phyloP scores from a whole-genome alignment of 257 asterid genomes.

The Nicotiana otophora region DNA sequence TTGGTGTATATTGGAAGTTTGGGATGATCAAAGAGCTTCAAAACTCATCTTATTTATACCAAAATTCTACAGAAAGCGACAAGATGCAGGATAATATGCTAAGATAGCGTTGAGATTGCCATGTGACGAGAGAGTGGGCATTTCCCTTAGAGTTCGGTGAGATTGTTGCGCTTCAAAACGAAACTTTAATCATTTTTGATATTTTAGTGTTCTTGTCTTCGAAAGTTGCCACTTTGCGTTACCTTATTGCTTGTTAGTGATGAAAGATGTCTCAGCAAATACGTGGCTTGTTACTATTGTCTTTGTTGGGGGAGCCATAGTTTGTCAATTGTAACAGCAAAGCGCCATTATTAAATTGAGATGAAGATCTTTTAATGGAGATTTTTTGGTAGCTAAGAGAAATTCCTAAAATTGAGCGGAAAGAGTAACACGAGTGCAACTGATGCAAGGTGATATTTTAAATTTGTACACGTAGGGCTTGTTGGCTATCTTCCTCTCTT shows the following conservation, averaged over 20 bases:
- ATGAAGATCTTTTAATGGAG: too few relatives aligned
- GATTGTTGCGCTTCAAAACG: not conserved
- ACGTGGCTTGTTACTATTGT: conserved; percentile 13
- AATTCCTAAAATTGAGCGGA: too few relatives aligned
- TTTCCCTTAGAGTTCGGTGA: not conserved
- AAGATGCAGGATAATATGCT: conserved; percentile 9
- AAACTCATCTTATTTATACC: conserved; percentile 1
- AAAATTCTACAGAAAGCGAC: not conserved
- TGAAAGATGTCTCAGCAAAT: not conserved
- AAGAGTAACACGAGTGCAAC: too few relatives aligned
- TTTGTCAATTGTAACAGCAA: conserved; percentile 4
- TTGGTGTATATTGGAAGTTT: not conserved
- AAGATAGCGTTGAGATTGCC: not conserved
- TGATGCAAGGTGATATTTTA: too few relatives aligned
- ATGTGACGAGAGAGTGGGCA: conserved; percentile 20
- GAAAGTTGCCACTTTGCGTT: not conserved
- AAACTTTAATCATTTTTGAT: not conserved
- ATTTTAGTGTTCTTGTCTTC: not conserved
- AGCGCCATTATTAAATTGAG: conserved; percentile 2
- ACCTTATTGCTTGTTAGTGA: conserved; percentile 1
- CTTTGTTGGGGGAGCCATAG: conserved; percentile 16
- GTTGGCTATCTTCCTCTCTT: too few relatives aligned
- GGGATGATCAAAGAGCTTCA: not conserved
- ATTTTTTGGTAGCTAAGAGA: too few relatives aligned
- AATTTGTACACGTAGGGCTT: too few relatives aligned